Percentiles rank a stretch among this genome's conserved stretches.
Conservation (phyloP, 179 eudicot species). For the Corrigiola litoralis region DNA sequence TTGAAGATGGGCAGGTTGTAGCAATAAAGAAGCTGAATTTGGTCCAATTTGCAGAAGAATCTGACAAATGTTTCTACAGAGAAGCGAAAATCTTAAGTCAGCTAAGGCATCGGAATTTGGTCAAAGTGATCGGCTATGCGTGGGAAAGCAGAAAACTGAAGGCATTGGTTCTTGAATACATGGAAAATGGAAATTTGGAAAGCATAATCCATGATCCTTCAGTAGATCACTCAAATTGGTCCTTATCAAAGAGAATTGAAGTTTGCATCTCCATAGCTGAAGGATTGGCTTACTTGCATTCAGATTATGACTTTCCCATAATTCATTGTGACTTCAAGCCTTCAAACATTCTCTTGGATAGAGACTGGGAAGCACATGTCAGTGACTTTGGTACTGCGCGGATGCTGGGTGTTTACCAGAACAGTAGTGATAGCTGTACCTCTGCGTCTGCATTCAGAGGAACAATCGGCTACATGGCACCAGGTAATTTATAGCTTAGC, state of each 20-base stretch:
- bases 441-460: constrained; percentile 71
- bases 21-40: constrained; percentile 73
- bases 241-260: constrained; percentile 48
- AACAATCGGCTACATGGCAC: constrained; percentile 97
- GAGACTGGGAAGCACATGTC: constrained; percentile 67
- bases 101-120: constrained; percentile 74
- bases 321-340: constrained; percentile 95
- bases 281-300: constrained; percentile 79
- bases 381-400: constrained; percentile 92
- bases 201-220: constrained; percentile 50
- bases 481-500: no score
- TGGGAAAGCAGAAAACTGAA: constrained; percentile 82
- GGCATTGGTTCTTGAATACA: constrained; percentile 75
- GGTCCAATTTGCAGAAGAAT: constrained; percentile 55
- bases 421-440: constrained; percentile 35
- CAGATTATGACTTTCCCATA: constrained; percentile 74
- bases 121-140: constrained; percentile 81
- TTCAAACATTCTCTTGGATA: constrained; percentile 78
- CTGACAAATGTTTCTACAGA: constrained; percentile 65
- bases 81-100: constrained; percentile 65
- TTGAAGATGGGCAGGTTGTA: constrained; percentile 47
- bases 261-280: constrained; percentile 47
- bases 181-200: constrained; percentile 87
- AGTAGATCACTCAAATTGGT: constrained; percentile 40
- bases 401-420: constrained; percentile 62